A percentile compares a stretch with the other conserved stretches of the same genome.
Evolutionary conservation across 73 alveolate species (phyloP).

Genomic region (Breviolum minutum): DNA sequence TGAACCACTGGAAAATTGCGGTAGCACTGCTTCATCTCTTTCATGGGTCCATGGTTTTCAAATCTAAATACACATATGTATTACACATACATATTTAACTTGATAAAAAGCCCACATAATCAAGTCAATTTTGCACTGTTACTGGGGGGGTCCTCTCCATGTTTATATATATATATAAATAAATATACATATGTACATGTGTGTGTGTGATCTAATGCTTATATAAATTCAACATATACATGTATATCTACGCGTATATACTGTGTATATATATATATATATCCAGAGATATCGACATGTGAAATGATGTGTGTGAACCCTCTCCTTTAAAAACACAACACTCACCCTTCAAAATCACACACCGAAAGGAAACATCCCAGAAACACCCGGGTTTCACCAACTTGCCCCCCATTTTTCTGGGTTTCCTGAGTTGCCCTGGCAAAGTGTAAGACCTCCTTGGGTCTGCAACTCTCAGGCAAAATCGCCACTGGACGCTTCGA

Average conservation of each 20-base stretch:
- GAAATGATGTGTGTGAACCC: too few relatives aligned
- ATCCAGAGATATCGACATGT: background rate
- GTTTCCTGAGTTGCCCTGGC: background rate
- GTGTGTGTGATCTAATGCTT: background rate
- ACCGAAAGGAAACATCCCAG: background rate
- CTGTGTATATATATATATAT: background rate
- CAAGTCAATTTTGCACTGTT: background rate
- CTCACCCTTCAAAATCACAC: background rate
- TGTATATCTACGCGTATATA: too few relatives aligned
- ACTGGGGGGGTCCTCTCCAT: background rate
- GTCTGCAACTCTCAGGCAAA: conserved; percentile 90
- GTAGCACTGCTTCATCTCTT: too few relatives aligned
- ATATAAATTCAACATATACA: too few relatives aligned
- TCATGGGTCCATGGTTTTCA: background rate
- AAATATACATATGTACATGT: background rate
- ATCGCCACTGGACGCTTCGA: conserved; percentile 93
- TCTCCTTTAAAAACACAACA: background rate
- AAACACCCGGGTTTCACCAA: background rate
- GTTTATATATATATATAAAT: too few relatives aligned
- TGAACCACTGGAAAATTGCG: too few relatives aligned
- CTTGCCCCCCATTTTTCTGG: background rate
- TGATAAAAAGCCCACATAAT: background rate
- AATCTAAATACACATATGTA: background rate
- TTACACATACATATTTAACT: background rate
- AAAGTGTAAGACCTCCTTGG: conserved; percentile 32